A percentile compares a stretch with the other conserved stretches of the same genome.
phyloP scores from a whole-genome alignment of 1,284 basidiomycete genomes.

The Xerocomus cyaneibrunnescens region DNA sequence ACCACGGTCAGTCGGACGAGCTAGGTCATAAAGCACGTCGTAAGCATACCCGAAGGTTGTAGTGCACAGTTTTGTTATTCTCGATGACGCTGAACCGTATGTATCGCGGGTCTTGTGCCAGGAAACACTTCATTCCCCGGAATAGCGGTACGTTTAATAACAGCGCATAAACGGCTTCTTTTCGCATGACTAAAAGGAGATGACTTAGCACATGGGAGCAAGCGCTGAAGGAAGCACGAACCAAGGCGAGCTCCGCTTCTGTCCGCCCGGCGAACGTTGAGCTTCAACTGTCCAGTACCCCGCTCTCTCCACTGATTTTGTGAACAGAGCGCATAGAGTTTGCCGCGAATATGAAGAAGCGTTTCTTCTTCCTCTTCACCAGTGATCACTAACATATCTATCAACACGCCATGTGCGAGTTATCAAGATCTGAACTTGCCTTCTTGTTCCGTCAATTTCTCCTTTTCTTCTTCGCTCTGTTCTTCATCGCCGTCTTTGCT shows the following conservation, averaged over 20 bases:
- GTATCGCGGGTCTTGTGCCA: constrained; percentile 80
- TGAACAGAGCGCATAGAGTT: constrained; percentile 73
- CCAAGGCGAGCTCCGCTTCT: constrained; percentile 74
- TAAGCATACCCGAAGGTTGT: constrained; percentile 71
- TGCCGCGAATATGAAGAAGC: constrained; percentile 80
- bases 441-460: constrained; percentile 58
- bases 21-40: background rate
- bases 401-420: background rate
- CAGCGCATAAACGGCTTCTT: constrained; percentile 86
- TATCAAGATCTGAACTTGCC: constrained; percentile 42
- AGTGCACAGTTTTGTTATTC: constrained; percentile 60
- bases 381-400: constrained; percentile 61
- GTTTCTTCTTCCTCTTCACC: constrained; percentile 94
- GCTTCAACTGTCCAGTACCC: constrained; percentile 78
- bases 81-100: constrained; percentile 78
- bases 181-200: constrained; percentile 80
- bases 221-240: constrained; percentile 36
- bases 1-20: constrained; percentile 2
- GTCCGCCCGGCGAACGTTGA: constrained; percentile 75
- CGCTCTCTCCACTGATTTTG: constrained; percentile 82
- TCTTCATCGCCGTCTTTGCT: constrained; percentile 56
- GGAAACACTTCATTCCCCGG: constrained; percentile 77
- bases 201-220: background rate
- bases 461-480: constrained; percentile 46
- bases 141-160: constrained; percentile 87